Percentiles rank a stretch among this genome's conserved stretches.
phyloP scores from a whole-genome alignment of 352 stramenopile genomes.

The Phytopythium aichiense region DNA sequence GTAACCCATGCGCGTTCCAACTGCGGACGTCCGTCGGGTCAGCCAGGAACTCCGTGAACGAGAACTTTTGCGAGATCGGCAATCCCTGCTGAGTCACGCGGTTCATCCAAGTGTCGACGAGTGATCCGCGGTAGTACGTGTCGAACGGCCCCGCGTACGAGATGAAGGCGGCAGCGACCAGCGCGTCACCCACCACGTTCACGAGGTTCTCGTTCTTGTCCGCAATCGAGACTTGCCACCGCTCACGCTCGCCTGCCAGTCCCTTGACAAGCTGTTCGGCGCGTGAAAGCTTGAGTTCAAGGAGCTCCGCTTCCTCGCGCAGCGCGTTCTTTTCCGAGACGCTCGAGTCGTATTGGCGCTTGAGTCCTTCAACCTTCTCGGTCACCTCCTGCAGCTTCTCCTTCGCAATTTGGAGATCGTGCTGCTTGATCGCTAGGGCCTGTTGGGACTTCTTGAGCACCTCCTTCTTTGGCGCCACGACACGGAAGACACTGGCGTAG shows the following conservation, averaged over 20 bases:
- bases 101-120: slow-evolving; percentile 89
- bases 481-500: slow-evolving; percentile 85
- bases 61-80: slow-evolving; percentile 85
- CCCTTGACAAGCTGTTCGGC: slow-evolving; percentile 94
- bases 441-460: slow-evolving; percentile 85
- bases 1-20: slow-evolving; percentile 95
- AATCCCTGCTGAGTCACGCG: slow-evolving; percentile 81
- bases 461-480: slow-evolving; percentile 90
- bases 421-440: slow-evolving; percentile 84
- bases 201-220: slow-evolving; percentile 86
- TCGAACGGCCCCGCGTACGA: slow-evolving; percentile 96
- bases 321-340: slow-evolving; percentile 94
- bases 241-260: slow-evolving; percentile 90
- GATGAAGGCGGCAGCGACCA: slow-evolving; percentile 93
- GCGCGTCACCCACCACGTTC: slow-evolving; percentile 90
- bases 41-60: slow-evolving; percentile 91
- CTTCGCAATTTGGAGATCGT: slow-evolving; percentile 83
- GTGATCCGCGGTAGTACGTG: slow-evolving; percentile 83
- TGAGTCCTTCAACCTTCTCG: slow-evolving; percentile 88
- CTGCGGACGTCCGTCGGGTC: slow-evolving; percentile 91
- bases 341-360: slow-evolving; percentile 89
- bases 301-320: slow-evolving; percentile 88
- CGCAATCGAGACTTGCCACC: slow-evolving; percentile 91
- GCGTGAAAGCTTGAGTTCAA: slow-evolving; percentile 91
- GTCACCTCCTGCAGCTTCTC: slow-evolving; percentile 90